phyloP scores from a whole-genome alignment of 495 filamentous ascomycete genomes.

The Chaetomium tenue region DNA sequence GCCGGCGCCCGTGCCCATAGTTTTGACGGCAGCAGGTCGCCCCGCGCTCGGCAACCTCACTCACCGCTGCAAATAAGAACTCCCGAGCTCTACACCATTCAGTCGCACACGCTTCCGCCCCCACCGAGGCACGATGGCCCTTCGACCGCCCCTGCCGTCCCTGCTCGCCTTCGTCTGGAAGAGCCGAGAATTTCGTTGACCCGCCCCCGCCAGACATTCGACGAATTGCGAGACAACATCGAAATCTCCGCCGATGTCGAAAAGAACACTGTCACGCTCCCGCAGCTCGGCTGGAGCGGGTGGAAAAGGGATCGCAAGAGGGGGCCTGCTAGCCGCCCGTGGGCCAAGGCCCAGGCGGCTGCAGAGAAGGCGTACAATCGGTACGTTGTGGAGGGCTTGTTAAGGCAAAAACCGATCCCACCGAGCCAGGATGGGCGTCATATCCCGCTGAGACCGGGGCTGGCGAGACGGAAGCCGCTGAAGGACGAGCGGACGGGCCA shows the following conservation, averaged over 20 bases:
- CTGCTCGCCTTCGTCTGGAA: constrained; percentile 10
- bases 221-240: constrained; percentile 28
- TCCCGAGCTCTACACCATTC: constrained; percentile 32
- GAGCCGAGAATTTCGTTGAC: constrained; percentile 30
- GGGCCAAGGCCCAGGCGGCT: constrained; percentile 17
- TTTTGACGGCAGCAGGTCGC: neutral
- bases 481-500: constrained; percentile 75
- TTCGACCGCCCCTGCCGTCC: neutral
- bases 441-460: constrained; percentile 57
- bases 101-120: constrained; percentile 25
- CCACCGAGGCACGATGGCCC: constrained; percentile 14
- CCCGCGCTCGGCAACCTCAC: constrained; percentile 9
- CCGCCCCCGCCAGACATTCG: constrained; percentile 30
- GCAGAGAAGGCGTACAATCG: constrained; percentile 34
- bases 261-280: constrained; percentile 27
- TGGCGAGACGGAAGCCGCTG: constrained; percentile 42
- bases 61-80: constrained; percentile 18
- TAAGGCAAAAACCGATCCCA: constrained; percentile 46
- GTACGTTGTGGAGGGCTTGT: constrained; percentile 46
- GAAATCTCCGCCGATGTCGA: constrained; percentile 19
- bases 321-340: constrained; percentile 20
- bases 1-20: neutral
- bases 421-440: constrained; percentile 57
- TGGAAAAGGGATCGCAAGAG: constrained; percentile 28
- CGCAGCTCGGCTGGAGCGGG: constrained; percentile 28